Conservation (phyloP, 148 eudicot genomes). For the Diospyros lotus region DNA sequence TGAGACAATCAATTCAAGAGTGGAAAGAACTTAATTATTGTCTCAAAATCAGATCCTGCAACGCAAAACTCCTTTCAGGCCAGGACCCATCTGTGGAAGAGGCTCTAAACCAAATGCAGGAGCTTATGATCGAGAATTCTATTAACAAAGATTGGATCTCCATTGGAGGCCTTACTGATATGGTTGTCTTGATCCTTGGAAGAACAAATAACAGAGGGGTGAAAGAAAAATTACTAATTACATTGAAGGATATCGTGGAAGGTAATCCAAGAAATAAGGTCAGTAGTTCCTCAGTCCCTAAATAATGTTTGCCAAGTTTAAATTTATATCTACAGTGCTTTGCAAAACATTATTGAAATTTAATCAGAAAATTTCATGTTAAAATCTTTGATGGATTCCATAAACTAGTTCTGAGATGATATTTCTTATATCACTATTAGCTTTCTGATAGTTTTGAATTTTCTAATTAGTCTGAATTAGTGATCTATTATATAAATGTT, state of each 20-base stretch:
- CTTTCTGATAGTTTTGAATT: not conserved
- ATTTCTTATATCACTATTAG: not conserved
- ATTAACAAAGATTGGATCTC: constrained; percentile 41
- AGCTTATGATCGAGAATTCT: constrained; percentile 31
- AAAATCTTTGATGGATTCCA: not conserved
- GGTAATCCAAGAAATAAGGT: constrained; percentile 41
- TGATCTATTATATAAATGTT: not conserved
- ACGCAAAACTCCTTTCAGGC: constrained; percentile 17
- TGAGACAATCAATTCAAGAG: constrained; percentile 41
- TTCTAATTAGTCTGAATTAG: not conserved
- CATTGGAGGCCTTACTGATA: constrained; percentile 34
- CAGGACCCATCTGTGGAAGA: constrained; percentile 20
- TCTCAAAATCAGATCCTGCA: constrained; percentile 33
- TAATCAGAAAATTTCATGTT: not conserved
- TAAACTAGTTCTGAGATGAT: not conserved
- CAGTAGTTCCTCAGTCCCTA: not conserved
- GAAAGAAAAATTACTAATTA: constrained; percentile 22
- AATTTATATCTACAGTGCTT: not conserved
- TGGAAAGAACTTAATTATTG: constrained; percentile 44
- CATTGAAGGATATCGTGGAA: constrained; percentile 25
- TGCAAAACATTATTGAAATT: not conserved
- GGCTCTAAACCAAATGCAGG: constrained; percentile 30
- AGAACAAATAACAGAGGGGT: constrained; percentile 14
- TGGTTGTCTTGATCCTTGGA: constrained; percentile 17
- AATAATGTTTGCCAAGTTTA: not conserved